A percentile compares a stretch with the other conserved stretches of the same genome.
phyloP scores from a whole-genome alignment of 371 early-diverging fungal species.

The Blakeslea trispora region DNA sequence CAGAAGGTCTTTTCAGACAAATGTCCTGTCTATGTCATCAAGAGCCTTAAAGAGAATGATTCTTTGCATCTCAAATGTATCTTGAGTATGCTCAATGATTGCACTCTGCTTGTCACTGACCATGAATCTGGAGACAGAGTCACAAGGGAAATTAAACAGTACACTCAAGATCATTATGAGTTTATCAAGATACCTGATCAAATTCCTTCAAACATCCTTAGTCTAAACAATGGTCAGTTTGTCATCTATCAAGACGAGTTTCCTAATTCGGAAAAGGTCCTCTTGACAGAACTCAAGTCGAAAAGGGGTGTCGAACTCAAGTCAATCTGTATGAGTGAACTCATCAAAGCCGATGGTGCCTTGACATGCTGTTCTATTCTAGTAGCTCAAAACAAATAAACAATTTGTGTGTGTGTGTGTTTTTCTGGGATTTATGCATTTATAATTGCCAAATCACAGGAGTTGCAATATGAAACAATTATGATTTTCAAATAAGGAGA shows the following conservation, averaged over 20 bases:
- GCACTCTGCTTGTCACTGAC: slow-evolving; percentile 25
- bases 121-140: slow-evolving; percentile 27
- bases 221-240: slow-evolving; percentile 23
- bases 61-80: slow-evolving; percentile 40
- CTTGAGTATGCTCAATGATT: slow-evolving; percentile 21
- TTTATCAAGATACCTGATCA: slow-evolving; percentile 34
- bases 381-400: slow-evolving; percentile 1
- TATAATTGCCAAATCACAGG: no score
- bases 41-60: slow-evolving; percentile 17
- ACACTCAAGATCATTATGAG: slow-evolving; percentile 17
- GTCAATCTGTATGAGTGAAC: slow-evolving; percentile 36
- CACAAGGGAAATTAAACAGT: slow-evolving; percentile 16
- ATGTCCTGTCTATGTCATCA: slow-evolving; percentile 20
- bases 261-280: slow-evolving; percentile 22
- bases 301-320: slow-evolving; percentile 17
- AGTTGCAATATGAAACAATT: not conserved
- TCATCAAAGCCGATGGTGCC: slow-evolving; percentile 40
- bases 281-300: slow-evolving; percentile 15
- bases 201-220: slow-evolving; percentile 36
- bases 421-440: no score
- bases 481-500: not conserved
- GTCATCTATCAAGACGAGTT: slow-evolving; percentile 31
- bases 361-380: slow-evolving; percentile 39
- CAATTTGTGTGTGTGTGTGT: not conserved
- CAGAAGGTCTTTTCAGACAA: slow-evolving; percentile 13